Conservation (phyloP, 805 yeast species). For the Brettanomyces bruxellensis region DNA sequence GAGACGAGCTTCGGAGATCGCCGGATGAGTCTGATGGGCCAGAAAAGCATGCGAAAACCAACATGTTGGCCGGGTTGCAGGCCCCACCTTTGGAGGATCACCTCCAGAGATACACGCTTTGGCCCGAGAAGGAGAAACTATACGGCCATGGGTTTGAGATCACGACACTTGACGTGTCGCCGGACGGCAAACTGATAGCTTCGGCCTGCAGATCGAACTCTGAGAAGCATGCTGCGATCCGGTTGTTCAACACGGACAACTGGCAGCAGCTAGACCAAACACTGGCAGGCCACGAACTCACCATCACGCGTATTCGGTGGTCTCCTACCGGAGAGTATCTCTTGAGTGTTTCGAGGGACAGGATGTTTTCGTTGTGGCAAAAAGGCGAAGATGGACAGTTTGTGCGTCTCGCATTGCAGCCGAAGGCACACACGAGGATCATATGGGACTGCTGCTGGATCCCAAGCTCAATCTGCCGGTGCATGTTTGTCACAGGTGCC, state of each 20-base stretch:
- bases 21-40: not conserved
- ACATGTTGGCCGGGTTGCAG: constrained; percentile 35
- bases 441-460: constrained; percentile 95
- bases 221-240: constrained; percentile 73
- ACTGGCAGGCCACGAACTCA: constrained; percentile 66
- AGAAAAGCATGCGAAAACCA: constrained; percentile 28
- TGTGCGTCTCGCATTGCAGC: constrained; percentile 23
- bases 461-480: constrained; percentile 33
- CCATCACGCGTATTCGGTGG: constrained; percentile 76
- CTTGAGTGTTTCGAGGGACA: constrained; percentile 75
- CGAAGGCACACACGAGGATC: constrained; percentile 83
- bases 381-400: constrained; percentile 20
- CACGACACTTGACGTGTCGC: constrained; percentile 64
- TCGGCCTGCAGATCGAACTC: constrained; percentile 89
- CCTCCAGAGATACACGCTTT: constrained; percentile 81
- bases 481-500: constrained; percentile 70
- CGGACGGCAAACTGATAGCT: constrained; percentile 57
- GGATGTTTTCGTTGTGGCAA: constrained; percentile 74
- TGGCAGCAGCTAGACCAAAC: constrained; percentile 56
- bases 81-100: constrained; percentile 85
- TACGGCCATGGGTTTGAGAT: constrained; percentile 98
- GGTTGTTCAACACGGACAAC: constrained; percentile 55
- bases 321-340: constrained; percentile 57
- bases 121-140: constrained; percentile 91
- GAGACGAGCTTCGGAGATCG: constrained; percentile 8